Conservation (phyloP, 2,329 filamentous ascomycete species). For the Neopestalotiopsis rosae region DNA sequence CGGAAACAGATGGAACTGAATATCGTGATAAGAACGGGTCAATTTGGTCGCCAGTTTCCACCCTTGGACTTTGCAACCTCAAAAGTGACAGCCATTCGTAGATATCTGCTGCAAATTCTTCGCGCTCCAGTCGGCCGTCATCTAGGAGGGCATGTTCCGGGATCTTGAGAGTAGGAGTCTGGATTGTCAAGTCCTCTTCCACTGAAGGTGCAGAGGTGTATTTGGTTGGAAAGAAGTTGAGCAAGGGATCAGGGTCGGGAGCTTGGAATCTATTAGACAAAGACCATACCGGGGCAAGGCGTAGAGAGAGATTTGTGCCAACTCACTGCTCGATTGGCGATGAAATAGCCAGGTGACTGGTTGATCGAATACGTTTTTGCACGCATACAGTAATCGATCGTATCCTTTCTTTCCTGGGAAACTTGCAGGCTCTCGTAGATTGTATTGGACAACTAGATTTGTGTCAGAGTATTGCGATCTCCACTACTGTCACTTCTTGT, state of each 20-base stretch:
- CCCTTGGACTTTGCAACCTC: constrained; percentile 67
- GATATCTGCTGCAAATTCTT: constrained; percentile 66
- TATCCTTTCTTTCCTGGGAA: constrained; percentile 83
- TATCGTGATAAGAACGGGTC: constrained; percentile 76
- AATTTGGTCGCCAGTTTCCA: constrained; percentile 61
- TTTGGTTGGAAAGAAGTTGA: constrained; percentile 47
- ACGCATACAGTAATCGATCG: constrained; percentile 77
- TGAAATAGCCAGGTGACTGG: constrained; percentile 80
- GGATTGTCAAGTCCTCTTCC: constrained; percentile 29
- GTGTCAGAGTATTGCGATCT: neutral
- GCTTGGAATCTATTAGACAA: constrained; percentile 40
- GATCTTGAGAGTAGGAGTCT: constrained; percentile 40
- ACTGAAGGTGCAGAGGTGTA: constrained; percentile 44
- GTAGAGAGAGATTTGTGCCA: neutral
- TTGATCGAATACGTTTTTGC: constrained; percentile 73
- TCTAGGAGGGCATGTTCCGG: constrained; percentile 37
- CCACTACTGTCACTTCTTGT: neutral
- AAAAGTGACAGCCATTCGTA: constrained; percentile 81
- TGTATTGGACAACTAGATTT: constrained; percentile 71
- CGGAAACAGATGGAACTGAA: constrained; percentile 51
- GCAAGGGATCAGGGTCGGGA: constrained; percentile 55
- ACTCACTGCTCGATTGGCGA: constrained; percentile 60
- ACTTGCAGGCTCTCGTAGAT: constrained; percentile 79
- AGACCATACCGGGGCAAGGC: neutral
- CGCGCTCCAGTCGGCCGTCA: constrained; percentile 55